Evolutionary conservation across 148 eudicot species (phyloP), one percentile per base, ranked within the genome.

Genomic region (Polygonum aviculare): DNA sequence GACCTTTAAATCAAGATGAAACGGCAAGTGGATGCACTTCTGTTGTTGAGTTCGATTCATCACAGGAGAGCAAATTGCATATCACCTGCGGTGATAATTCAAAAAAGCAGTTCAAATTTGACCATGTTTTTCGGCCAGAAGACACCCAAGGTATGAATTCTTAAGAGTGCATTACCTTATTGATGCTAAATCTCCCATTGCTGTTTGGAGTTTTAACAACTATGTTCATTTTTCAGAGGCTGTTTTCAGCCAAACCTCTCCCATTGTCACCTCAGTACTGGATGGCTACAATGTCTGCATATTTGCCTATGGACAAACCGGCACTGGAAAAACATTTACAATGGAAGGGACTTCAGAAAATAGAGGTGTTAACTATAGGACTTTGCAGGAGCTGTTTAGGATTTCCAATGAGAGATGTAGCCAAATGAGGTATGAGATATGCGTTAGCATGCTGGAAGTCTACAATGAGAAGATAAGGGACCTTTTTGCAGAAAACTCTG

Each of bases 221-320:
- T 74, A 49, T 70, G 40, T 76, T 74, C 38, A 49, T 80, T 62
- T 11, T 88, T 77, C 93, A 95, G 98, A 90, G 84, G 88, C 80
- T 50, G 91, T 95, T 69, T 95, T 95, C 75, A 79, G 63, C 1
- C 85, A 88, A 79, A 92, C 97, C 45, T 82, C 83, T 60, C 90
- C 96, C 5, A 80, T 92, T 57, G 93, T 95, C 55, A 88, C 90
- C 72, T 95, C 98, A 33, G 97, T 77, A 67, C 21, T 77, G 79
- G 79, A 77, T 77, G 79, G 79, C 40, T 95, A 85, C 83, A 95
- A 95, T 76, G 98, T 92, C 57, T 95, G 98, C 79, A 95, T 95
- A 69, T 95, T 95, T 83, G 98, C 98, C 18, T 95, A 95, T 74
- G 98, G 98, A 54, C 98, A 95, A 80, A 95, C 98, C 62, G 98